These are phyloP conservation scores for Psidium friedrichsthalianum DNA, from an alignment of 345 rosid species.

Conservation along the genomic window DNA sequence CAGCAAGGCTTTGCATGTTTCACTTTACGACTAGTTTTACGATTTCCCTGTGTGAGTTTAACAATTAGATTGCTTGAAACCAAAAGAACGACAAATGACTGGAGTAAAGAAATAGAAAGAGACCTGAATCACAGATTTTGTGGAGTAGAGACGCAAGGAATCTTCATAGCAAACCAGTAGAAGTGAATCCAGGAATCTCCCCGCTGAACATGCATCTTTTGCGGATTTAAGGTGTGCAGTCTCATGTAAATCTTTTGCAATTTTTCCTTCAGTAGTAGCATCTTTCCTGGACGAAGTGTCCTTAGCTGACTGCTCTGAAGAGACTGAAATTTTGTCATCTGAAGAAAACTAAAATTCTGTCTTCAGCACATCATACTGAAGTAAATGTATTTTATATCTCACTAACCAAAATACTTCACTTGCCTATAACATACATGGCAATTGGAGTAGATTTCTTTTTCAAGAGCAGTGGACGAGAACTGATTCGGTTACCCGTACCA, in stretches of 20 bases:
- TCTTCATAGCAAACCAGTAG: conserved; percentile 59
- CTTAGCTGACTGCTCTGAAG: not conserved
- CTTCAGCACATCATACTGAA: not conserved
- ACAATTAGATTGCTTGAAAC: conserved; percentile 8
- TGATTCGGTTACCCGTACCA: conserved; percentile 32
- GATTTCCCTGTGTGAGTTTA: conserved; percentile 36
- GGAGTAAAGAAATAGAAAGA: conserved; percentile 2
- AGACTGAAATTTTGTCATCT: not conserved
- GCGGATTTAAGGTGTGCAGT: conserved; percentile 13
- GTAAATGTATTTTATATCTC: not conserved
- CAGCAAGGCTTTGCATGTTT: conserved; percentile 53
- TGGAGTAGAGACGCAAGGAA: conserved; percentile 38
- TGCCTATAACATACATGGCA: conserved; percentile 65
- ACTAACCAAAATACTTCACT: conserved; percentile 7
- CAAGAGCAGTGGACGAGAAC: conserved; percentile 23
- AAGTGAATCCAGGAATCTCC: conserved; percentile 12
- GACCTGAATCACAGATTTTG: conserved; percentile 61
- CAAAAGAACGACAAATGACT: not conserved
- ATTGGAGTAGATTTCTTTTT: conserved; percentile 35
- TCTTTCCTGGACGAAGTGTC: conserved; percentile 23
- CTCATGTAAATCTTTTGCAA: conserved; percentile 11
- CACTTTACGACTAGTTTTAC: conserved; percentile 30
- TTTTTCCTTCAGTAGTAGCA: conserved; percentile 19
- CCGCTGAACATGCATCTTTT: conserved; percentile 20
- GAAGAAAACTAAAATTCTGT: not conserved